Base-by-base conservation (phyloP, 352 stramenopile species). In the Globisporangium viniferum region DNA sequence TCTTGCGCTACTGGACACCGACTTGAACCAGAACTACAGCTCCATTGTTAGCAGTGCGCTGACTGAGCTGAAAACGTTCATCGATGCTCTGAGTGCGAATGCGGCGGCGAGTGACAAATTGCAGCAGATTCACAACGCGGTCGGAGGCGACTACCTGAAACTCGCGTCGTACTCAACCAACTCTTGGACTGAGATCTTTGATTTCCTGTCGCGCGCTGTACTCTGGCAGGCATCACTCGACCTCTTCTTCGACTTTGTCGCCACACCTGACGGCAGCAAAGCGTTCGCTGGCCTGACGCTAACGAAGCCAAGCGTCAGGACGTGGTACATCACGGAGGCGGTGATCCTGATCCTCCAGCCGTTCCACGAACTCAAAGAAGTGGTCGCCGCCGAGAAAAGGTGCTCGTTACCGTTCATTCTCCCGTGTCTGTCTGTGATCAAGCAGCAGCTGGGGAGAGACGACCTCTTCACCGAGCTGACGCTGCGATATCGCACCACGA, bases 251-350 rank as follows among this genome's bases (percentile, higher is more conserved):
- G 64, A 67, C 18, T 66, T 57, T 24, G 39, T 59, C 6, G 44
- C 64, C 6, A 66, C 68, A 9, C 15, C 64, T 0, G 59, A 60
- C 12, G 67, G 62, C n/a, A 27, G n/a, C 27, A 54, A 66, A 20
- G 15, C 29, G 20, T 48, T 72, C 15, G 48, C 44, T 24, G 29
- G 29, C 9, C 10, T 58, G 22, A 35, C 44, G 31, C 6, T 70
- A n/a, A 22, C 24, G 12, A 62, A 72, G 59, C 73, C 68, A 2
- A 66, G 61, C 9, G 18, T 55, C 5, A 63, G 56, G 9, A 67
- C 64, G 61, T 81, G 73, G 74, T 76, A 73, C 57, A 66, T 89
- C 15, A 66, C 72, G 0, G 81, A 89, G 65, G 79, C 68, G 14
- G 56, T 84, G 9, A 24, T 84, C 9, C 41, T 81, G 27, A 41